Percentiles rank a stretch among this genome's conserved stretches.
These are phyloP conservation scores for Amanita jacksonii DNA, from an alignment of 768 basidiomycete genomes.

Conservation along the genomic window DNA sequence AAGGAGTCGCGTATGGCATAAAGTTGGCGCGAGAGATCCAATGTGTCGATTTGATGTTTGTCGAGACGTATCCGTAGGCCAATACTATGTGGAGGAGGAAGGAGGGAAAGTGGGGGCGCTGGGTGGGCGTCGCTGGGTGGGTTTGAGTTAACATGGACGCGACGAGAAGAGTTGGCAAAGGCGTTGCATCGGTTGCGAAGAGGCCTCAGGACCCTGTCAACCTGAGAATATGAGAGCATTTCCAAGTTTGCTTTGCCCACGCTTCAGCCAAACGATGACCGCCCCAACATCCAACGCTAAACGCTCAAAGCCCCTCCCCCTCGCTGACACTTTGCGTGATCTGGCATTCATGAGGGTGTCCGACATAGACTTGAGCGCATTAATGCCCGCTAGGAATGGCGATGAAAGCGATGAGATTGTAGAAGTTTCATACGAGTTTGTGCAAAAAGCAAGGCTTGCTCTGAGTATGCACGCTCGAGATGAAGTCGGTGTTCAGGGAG, in stretches of 20 bases:
- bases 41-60: constrained; percentile 21
- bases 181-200: constrained; percentile 36
- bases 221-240: constrained; percentile 8
- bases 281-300: constrained; percentile 16
- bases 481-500: constrained; percentile 43
- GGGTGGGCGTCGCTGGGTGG: constrained; percentile 11
- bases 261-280: constrained; percentile 1
- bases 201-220: constrained; percentile 34
- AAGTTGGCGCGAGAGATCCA: constrained; percentile 37
- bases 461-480: constrained; percentile 43
- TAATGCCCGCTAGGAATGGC: constrained; percentile 14
- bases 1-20: constrained; percentile 50
- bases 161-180: constrained; percentile 20
- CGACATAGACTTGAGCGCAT: constrained; percentile 26
- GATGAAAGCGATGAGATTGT: constrained; percentile 28
- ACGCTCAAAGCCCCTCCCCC: constrained; percentile 41
- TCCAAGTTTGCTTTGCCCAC: not conserved
- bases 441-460: constrained; percentile 44
- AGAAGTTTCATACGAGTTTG: constrained; percentile 50
- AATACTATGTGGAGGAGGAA: constrained; percentile 27
- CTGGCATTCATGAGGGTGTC: constrained; percentile 62
- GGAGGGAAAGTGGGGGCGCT: constrained; percentile 25
- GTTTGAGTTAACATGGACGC: constrained; percentile 14
- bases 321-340: constrained; percentile 57
- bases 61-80: constrained; percentile 25